Percentiles rank a stretch among this genome's conserved stretches.
Conservation (phyloP, 139 green algal genomes). For the Micractinium sp. region DNA sequence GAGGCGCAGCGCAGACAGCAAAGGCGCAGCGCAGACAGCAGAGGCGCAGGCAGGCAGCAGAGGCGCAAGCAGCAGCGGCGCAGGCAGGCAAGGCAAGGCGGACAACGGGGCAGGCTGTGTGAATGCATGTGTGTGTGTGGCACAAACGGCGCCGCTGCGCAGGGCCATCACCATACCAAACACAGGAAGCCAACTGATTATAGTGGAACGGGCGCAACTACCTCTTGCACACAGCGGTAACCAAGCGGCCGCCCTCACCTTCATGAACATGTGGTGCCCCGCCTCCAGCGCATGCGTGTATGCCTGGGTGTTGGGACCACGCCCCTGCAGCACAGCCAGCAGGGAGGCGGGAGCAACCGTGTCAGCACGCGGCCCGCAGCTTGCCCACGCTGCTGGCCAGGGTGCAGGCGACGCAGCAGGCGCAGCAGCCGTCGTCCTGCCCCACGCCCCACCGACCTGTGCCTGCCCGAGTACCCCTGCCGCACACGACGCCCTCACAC, state of each 20-base stretch:
- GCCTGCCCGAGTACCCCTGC: no score
- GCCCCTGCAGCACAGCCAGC: slow-evolving; percentile 60
- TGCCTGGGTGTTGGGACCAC: slow-evolving; percentile 88
- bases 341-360: neutral
- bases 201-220: no score
- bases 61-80: no score
- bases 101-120: no score
- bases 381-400: neutral
- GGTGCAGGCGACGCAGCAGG: neutral
- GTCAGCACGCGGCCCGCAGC: no score
- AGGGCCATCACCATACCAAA: no score
- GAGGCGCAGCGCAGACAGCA: neutral
- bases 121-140: no score
- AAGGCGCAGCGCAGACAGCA: no score
- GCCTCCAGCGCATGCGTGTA: slow-evolving; percentile 94
- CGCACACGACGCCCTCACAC: no score
- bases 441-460: no score
- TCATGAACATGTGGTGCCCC: slow-evolving; percentile 98
- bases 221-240: neutral
- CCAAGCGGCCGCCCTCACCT: slow-evolving; percentile 61
- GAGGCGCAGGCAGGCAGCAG: neutral
- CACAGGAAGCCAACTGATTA: no score
- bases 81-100: neutral
- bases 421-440: neutral
- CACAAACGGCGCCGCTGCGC: no score